Evolutionary conservation across 177 flowering plant genomes (phyloP), one percentile per base, ranked within the genome.

Genomic region (Vitis hybrid): DNA sequence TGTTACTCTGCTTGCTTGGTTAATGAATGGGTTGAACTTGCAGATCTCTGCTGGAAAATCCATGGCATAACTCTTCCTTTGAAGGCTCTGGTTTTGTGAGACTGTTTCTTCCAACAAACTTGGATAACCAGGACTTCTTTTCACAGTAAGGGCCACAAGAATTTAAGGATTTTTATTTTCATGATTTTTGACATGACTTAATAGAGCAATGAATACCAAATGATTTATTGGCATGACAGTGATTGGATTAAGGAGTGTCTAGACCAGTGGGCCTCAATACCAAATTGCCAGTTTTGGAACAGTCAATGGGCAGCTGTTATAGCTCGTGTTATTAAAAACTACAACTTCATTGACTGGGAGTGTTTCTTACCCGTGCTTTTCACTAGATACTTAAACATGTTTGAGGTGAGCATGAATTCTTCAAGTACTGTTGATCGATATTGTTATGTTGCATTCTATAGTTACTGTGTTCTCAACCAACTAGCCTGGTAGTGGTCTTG

Each of bases 211-310:
- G 9, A 55, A 9, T 55, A 55, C 70, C 52, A 76, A 10, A 34
- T 34, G 6, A 34, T 34, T 65, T 69, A 10, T 65, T 63, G 67
- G 52, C 49, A 23, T 82, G 71, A 62, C 88, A 95, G 99, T 57
- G 84, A 83, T 60, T 87, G 91, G 91, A 80, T 93, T 52, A 75
- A 70, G 69, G 63, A 81, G 56, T 88, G 89, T 77, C 64, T 95
- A 60, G 85, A 81, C 59, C 76, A 80, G 48, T 95, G 99, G 99
- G 84, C 81, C 77, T 82, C 89, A 0, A 80, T 90, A 60, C 98
- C 98, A 18, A 95, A 89, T 78, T 91, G 93, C 80, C 96, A 85
- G 74, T 95, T 95, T 68, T 95, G 99, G 99, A 89, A 93, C 77
- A 83, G 91, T 76, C 99, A 95, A 66, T 95, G 98, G 98, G 82